These are phyloP conservation scores for Crithidia sp. DNA, from an alignment of 208 protist species.

Conservation along the genomic window DNA sequence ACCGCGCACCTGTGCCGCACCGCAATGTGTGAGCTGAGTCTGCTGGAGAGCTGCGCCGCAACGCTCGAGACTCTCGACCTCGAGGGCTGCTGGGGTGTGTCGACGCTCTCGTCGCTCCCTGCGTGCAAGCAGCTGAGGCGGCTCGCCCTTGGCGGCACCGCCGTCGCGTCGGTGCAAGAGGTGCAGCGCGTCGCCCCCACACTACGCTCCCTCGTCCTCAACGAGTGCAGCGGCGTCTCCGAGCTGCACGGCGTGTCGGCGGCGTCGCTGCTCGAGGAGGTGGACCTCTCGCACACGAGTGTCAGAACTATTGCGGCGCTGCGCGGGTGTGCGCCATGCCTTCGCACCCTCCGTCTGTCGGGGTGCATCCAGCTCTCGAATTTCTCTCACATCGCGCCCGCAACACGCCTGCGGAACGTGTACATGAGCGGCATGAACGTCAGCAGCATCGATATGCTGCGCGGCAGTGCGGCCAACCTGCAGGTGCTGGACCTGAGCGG, in stretches of 20 bases:
- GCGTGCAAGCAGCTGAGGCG: background rate
- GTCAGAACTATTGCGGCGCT: constrained; percentile 2
- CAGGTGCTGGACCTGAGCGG: constrained; percentile 12
- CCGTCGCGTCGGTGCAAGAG: background rate
- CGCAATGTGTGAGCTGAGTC: background rate
- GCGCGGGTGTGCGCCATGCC: background rate
- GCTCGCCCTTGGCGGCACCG: background rate
- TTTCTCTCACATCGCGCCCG: constrained; percentile 2
- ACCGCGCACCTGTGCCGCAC: constrained; percentile 10
- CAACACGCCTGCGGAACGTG: background rate
- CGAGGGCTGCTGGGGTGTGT: constrained; percentile 4
- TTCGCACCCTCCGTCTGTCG: constrained; percentile 7
- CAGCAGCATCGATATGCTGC: background rate
- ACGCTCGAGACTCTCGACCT: constrained; percentile 10
- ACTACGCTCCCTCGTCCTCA: constrained; percentile 3
- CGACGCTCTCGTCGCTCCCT: background rate
- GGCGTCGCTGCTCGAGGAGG: constrained; percentile 9
- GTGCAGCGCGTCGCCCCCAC: background rate
- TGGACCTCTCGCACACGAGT: constrained; percentile 13
- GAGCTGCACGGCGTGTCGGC: background rate
- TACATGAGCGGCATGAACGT: background rate
- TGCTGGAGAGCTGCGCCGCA: constrained; percentile 1
- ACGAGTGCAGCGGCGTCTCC: background rate
- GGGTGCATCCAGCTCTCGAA: background rate
- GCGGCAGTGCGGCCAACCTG: background rate